Evolutionary conservation across 2,329 filamentous ascomycete species (phyloP).

Genomic region (Diatrype stigma): DNA sequence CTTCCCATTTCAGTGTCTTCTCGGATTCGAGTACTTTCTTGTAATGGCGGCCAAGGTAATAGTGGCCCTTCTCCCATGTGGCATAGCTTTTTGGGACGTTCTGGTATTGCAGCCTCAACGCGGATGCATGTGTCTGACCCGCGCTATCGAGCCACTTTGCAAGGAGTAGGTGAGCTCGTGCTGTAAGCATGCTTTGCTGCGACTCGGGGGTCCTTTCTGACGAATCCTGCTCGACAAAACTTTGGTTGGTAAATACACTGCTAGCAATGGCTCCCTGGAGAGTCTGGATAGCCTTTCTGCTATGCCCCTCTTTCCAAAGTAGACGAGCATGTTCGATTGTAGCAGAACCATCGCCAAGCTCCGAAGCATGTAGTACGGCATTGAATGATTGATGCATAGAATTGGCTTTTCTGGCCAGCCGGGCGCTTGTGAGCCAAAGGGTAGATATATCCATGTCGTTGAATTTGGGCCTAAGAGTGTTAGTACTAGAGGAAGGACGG

Average conservation of each 20-base stretch:
- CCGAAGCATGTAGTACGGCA: constrained; percentile 82
- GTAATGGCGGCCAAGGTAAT: constrained; percentile 95
- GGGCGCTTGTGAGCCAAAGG: constrained; percentile 80
- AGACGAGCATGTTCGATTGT: constrained; percentile 93
- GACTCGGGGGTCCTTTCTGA: constrained; percentile 37
- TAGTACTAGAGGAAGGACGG: constrained; percentile 24
- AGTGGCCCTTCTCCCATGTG: constrained; percentile 94
- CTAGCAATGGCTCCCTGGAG: constrained; percentile 80
- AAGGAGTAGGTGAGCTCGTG: constrained; percentile 78
- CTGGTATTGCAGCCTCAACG: constrained; percentile 77
- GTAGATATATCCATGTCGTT: constrained; percentile 71
- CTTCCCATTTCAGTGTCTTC: constrained; percentile 68
- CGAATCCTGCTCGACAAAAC: constrained; percentile 31
- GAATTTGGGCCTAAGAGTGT: constrained; percentile 49
- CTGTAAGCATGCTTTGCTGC: constrained; percentile 60
- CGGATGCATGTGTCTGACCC: constrained; percentile 84
- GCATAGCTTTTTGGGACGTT: constrained; percentile 66
- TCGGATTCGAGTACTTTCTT: constrained; percentile 93
- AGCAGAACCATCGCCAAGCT: constrained; percentile 78
- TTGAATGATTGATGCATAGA: constrained; percentile 87
- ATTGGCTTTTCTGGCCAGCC: constrained; percentile 80
- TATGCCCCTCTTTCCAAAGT: constrained; percentile 88
- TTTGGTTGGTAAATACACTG: constrained; percentile 63
- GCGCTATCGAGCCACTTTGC: constrained; percentile 96
- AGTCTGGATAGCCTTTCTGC: constrained; percentile 90